Conservation (phyloP, 2,329 filamentous ascomycete genomes). For the Falciphora oryzae region DNA sequence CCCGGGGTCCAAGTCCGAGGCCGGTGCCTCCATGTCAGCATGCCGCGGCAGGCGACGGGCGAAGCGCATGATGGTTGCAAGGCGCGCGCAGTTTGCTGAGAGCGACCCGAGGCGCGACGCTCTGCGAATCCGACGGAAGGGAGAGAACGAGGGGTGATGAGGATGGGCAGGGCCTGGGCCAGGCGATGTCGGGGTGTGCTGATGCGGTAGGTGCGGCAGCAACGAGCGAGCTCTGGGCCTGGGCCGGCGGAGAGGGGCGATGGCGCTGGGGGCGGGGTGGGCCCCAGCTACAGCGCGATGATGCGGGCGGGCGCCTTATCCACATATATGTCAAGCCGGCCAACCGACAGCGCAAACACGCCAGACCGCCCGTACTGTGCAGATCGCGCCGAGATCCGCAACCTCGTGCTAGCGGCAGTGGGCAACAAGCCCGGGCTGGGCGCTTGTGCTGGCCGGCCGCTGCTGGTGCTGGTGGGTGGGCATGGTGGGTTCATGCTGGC, state of each 20-base stretch:
- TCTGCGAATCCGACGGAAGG: no score
- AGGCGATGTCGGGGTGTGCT: background rate
- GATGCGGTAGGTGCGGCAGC: background rate
- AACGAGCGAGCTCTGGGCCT: background rate
- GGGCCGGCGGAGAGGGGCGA: background rate
- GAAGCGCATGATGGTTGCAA: background rate
- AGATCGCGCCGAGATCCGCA: background rate
- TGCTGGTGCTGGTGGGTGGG: background rate
- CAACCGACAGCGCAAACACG: background rate
- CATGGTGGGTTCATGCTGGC: background rate
- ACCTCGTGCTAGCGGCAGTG: background rate
- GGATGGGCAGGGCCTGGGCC: background rate
- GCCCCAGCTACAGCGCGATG: no score
- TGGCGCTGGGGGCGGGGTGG: background rate
- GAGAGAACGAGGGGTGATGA: background rate
- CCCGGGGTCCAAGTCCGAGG: slow-evolving; percentile 14
- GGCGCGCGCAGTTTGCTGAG: background rate
- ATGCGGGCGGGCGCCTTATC: background rate
- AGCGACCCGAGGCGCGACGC: no score
- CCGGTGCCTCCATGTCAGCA: slow-evolving; percentile 6
- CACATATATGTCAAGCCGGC: background rate
- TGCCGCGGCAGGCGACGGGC: background rate
- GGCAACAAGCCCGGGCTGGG: background rate
- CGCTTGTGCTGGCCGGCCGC: background rate
- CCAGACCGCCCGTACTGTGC: background rate